Base-by-base conservation (phyloP, 768 basidiomycete species). In the Mycena crocata region DNA sequence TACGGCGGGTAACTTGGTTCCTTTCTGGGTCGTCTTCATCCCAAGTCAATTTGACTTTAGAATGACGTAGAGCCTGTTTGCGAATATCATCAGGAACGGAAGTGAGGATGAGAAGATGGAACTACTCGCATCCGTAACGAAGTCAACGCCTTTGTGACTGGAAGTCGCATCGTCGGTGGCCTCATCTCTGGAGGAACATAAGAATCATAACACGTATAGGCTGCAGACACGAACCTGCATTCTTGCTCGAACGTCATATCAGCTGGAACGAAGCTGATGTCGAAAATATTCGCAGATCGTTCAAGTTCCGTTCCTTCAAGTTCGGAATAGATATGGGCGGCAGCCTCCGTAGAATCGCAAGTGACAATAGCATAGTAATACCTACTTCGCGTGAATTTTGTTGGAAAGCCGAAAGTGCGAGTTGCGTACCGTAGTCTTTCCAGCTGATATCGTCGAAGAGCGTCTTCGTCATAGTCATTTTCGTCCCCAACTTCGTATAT, bases 21-120 rank as follows among this genome's bases (percentile, higher is more conserved):
- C 97, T 91, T 73, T 96, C 93, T 0, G 93, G 91, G 71, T 99
- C 96, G 77, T 99, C 98, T 59, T 96, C 94, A 70, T 99, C 98
- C 98, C 98, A 99, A 6, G 96, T 98, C 34, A 99, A 86, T 74
- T 94, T 98, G 65, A 99, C 97, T 83, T 95, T 98, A 17, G 98
- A 99, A 76, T 99, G 96, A 7, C 97, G 92, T 7, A 99, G 87
- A 13, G 97, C 97, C 96, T 98, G 8, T 31, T 10, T 6, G 26
- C 32, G 26, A 28, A 28, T 49, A 51, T 35, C 45, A 13, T 45
- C 12, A 40, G 30, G n/a, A 26, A n/a, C 28, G 17, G 14, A 54
- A 23, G 37, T 13, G 42, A 15, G n/a, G 21, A n/a, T 52, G 31
- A n/a, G 15, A 34, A 23, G 51, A 13, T 31, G 31, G 17, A 37